A percentile compares a stretch with the other conserved stretches of the same genome.
Evolutionary conservation across 169 alveolate species (phyloP).

Genomic region (Perkinsus olseni): DNA sequence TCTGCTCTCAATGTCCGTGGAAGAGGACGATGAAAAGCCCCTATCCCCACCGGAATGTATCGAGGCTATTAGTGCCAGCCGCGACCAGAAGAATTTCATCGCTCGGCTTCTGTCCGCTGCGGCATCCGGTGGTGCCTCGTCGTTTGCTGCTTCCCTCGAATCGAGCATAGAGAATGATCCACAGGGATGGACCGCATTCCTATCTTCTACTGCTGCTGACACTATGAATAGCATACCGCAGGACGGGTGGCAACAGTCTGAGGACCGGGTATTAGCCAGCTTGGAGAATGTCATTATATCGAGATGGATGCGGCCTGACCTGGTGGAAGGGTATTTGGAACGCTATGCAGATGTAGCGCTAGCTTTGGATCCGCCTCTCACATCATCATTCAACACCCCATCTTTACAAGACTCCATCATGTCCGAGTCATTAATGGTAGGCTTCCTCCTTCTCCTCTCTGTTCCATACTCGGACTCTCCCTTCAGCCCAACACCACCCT

Average conservation of each 20-base stretch:
- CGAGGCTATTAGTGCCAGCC: not conserved
- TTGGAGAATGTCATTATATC: not conserved
- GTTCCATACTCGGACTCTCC: not conserved
- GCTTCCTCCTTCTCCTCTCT: not conserved
- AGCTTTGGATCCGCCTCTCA: not conserved
- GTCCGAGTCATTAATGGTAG: not conserved
- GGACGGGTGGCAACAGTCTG: not conserved
- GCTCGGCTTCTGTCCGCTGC: not conserved
- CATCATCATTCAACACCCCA: not conserved
- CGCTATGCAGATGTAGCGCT: not conserved
- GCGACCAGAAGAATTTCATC: not conserved
- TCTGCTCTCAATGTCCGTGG: not conserved
- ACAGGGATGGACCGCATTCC: not conserved
- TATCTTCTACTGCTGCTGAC: not conserved
- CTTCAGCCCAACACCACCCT: conserved; percentile 52
- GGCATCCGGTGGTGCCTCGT: not conserved
- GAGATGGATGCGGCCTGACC: not conserved
- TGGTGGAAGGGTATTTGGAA: not conserved
- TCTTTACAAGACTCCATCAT: not conserved
- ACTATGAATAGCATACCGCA: not conserved
- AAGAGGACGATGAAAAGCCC: not conserved
- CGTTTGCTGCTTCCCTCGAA: not conserved
- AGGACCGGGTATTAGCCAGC: not conserved
- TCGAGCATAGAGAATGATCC: not conserved
- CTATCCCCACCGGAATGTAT: not conserved